A percentile compares a stretch with the other conserved stretches of the same genome.
phyloP scores from a whole-genome alignment of 2,329 filamentous ascomycete genomes.

The Grosmannia huntii region DNA sequence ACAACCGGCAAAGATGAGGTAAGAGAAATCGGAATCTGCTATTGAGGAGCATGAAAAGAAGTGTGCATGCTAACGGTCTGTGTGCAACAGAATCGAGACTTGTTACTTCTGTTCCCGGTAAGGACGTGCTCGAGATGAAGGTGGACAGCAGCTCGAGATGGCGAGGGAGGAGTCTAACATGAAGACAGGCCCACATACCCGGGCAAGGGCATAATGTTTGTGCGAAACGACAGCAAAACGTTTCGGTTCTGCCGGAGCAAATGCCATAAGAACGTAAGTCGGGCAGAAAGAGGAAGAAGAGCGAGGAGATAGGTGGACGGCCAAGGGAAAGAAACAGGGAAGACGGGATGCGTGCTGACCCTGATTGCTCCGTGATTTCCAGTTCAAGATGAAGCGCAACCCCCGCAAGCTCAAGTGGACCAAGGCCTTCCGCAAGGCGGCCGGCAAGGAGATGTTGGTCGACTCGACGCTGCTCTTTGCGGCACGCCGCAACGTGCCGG shows the following conservation, averaged over 20 bases:
- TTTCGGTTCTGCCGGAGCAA: slow-evolving; percentile 49
- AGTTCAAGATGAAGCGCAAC: slow-evolving; percentile 98
- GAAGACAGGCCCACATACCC: slow-evolving; percentile 32
- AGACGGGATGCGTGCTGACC: background rate
- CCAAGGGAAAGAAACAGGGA: background rate
- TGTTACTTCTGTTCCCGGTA: slow-evolving; percentile 60
- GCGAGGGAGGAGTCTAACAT: slow-evolving; percentile 36
- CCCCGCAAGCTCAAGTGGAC: slow-evolving; percentile 96
- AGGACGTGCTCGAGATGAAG: background rate
- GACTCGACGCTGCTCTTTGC: slow-evolving; percentile 90
- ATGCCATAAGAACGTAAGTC: slow-evolving; percentile 44
- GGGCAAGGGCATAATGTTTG: slow-evolving; percentile 43
- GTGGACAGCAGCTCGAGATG: slow-evolving; percentile 26
- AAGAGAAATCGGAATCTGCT: background rate
- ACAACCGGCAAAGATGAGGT: slow-evolving; percentile 9
- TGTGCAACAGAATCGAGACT: slow-evolving; percentile 38
- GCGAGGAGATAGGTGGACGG: background rate
- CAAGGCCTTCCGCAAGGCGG: slow-evolving; percentile 76
- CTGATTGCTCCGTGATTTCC: background rate
- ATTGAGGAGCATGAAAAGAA: background rate
- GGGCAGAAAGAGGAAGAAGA: background rate
- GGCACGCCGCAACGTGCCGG: slow-evolving; percentile 82
- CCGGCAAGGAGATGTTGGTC: slow-evolving; percentile 81
- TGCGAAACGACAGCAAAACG: slow-evolving; percentile 35
- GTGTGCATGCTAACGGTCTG: background rate